Percentiles rank a stretch among this genome's conserved stretches.
Conservation (phyloP, 192 early-diverging fungal genomes). For the Mortierella antarctica region DNA sequence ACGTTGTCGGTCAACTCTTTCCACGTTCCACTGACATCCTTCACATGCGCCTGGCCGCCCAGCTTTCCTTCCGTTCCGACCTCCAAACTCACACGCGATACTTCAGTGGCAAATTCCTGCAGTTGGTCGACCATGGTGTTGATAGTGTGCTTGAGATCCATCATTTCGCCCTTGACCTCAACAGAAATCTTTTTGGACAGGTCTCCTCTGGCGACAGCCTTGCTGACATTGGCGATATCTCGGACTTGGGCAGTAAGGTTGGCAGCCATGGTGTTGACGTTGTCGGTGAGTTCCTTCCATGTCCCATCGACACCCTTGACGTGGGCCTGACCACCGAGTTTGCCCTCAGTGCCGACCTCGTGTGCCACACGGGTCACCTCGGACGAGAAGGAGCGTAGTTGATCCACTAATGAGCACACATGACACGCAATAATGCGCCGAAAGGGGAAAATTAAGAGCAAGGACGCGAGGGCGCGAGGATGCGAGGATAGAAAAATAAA, state of each 20-base stretch:
- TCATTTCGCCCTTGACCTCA: constrained; percentile 68
- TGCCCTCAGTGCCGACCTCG: constrained; percentile 77
- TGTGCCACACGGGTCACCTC: constrained; percentile 76
- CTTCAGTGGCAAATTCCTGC: constrained; percentile 68
- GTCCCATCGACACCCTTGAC: constrained; percentile 69
- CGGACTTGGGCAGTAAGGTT: constrained; percentile 73
- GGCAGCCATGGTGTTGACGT: constrained; percentile 74
- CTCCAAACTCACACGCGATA: constrained; percentile 65
- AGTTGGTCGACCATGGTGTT: constrained; percentile 72
- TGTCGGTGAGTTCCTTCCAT: constrained; percentile 75
- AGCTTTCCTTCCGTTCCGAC: constrained; percentile 70
- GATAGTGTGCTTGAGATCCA: constrained; percentile 65
- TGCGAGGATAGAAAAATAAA: neutral
- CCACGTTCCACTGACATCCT: constrained; percentile 67
- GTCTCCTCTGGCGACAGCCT: constrained; percentile 66
- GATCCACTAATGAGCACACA: constrained; percentile 54
- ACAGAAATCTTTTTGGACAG: constrained; percentile 68
- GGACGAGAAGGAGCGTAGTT: constrained; percentile 62
- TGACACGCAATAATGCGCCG: neutral
- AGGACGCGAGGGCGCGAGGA: neutral
- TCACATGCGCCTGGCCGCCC: constrained; percentile 66
- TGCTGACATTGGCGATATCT: constrained; percentile 71
- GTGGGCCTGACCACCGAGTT: constrained; percentile 72
- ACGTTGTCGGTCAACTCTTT: constrained; percentile 70
- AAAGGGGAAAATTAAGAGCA: neutral